Base-by-base conservation (phyloP, 2,329 filamentous ascomycete species). In the Pseudopyrenochaeta lycopersici region DNA sequence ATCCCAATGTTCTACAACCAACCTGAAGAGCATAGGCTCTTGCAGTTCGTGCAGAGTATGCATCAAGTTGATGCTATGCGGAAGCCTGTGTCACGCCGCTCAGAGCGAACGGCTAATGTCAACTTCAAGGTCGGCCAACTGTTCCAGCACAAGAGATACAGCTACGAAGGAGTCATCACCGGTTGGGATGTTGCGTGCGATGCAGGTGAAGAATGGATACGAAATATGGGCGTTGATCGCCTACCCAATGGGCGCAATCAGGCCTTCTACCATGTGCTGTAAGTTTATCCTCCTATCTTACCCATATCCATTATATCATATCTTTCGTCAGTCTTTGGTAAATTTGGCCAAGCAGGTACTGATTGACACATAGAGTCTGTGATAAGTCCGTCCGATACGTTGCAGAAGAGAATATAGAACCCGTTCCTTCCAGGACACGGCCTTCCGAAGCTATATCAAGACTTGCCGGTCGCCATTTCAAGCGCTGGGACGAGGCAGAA, bases 211-310 rank as follows among this genome's bases (percentile, higher is more conserved):
- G 81, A 81, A 54, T 90, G 83, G 88, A 88, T 86, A 68, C 79
- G 81, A 70, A 81, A 82, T 60, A 88, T 88, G 82, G 78, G 81
- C 41, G 85, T 90, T 9, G 86, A 89, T 72, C 49, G 58, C 1
- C 75, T 88, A 49, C 78, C 80, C n/a, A 77, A 81, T 47, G 88
- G 86, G 2, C 79, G 84, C 40, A 77, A 85, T 55, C 88, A 91
- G 75, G 88, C 87, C 30, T 97, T 92, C 66, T 97, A 97, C 73
- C 90, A 92, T 64, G 91, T 91, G 67, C 81, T 97, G 91, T 97
- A 78, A 82, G 92, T 86, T 31, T 44, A 52, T 20, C 36, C 40
- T 46, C 17, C 41, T 32, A 39, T 50, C 21, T 85, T 46, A 50
- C 36, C 35, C 44, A 46, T 42, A 52, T 35, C 35, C 2, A 21